Percentiles rank a stretch among this genome's conserved stretches.
phyloP scores from a whole-genome alignment of 116 monocot genomes.

The Trichopus zeylanicus region DNA sequence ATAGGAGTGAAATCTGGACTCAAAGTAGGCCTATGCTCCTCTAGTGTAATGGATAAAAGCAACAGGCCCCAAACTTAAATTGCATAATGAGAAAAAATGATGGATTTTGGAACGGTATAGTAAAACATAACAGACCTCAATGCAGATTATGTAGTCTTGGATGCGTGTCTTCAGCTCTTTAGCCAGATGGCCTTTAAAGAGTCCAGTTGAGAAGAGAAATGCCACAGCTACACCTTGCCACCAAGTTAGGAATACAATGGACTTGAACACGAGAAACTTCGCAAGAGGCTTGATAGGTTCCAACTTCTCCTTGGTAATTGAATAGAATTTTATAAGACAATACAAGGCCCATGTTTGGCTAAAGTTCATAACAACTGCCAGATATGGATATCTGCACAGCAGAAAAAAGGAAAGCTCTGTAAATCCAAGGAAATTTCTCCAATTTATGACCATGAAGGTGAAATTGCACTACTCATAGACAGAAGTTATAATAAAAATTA shows the following conservation, averaged over 20 bases:
- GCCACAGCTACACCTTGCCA: conserved; percentile 96
- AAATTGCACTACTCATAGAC: neutral
- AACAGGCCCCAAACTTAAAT: neutral
- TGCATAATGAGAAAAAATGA: neutral
- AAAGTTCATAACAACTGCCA: conserved; percentile 90
- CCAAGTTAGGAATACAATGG: conserved; percentile 98
- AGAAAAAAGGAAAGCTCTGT: conserved; percentile 2
- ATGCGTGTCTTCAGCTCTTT: conserved; percentile 78
- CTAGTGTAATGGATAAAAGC: neutral
- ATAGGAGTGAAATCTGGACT: no score
- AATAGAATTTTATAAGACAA: conserved; percentile 95
- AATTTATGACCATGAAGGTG: no score
- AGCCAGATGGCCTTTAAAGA: conserved; percentile 74
- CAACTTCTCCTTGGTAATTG: conserved; percentile 83
- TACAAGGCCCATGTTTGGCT: conserved; percentile 99
- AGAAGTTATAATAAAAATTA: no score
- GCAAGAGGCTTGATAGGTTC: conserved; percentile 86
- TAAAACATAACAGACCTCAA: conserved; percentile 54
- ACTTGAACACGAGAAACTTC: conserved; percentile 95
- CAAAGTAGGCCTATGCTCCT: neutral
- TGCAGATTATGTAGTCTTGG: conserved; percentile 96
- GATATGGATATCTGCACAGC: conserved; percentile 76
- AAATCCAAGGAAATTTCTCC: neutral
- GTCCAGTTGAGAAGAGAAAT: conserved; percentile 78
- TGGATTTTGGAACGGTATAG: no score